Base-by-base conservation (phyloP, 2,329 filamentous ascomycete genomes). In the Hymenoscyphus fructigenus region DNA sequence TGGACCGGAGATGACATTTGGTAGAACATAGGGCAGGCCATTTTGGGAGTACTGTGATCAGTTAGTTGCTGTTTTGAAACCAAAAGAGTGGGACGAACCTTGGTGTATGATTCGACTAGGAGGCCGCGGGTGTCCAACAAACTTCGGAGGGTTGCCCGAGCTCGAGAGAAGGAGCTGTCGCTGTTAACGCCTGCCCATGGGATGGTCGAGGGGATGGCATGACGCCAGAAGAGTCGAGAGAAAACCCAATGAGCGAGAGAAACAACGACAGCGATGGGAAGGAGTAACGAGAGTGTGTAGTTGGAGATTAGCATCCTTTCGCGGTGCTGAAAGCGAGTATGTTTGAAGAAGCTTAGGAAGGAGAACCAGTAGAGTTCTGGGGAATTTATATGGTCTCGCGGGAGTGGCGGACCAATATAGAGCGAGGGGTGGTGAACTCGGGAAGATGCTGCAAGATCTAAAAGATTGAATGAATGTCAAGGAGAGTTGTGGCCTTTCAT, bases 21-120 rank as follows among this genome's bases (percentile, higher is more conserved):
- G 80, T 6, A 81, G 62, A 1, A 82, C 70, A 2, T 81, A 80
- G 0, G 79, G 70, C 38, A 75, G 74, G n/a, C 78, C 79, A 17
- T 76, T 75, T 57, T 81, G 81, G 28, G 74, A 71, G 64, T 80
- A 81, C 78, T 82, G 29, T 9, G 14, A 29, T 29, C 34, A 56
- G 36, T 57, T 69, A 36, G 67, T 63, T 56, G 28, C 15, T 7
- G 5, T 14, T n/a, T 5, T 36, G 23, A 17, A 14, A 38, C n/a
- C 20, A 26, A 17, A 44, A 36, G n/a, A 32, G 34, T 38, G 59
- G n/a, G 47, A 64, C 55, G 47, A 44, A 69, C 70, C 60, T 69
- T 70, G 38, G 65, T 23, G 57, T 71, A 70, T 15, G 68, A 68
- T 29, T 68, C 66, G 29, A 64, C 47, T 17, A 71, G 59, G 29